Evolutionary conservation across 495 filamentous ascomycete species (phyloP).

Genomic region (Thermochaetoides thermophila): DNA sequence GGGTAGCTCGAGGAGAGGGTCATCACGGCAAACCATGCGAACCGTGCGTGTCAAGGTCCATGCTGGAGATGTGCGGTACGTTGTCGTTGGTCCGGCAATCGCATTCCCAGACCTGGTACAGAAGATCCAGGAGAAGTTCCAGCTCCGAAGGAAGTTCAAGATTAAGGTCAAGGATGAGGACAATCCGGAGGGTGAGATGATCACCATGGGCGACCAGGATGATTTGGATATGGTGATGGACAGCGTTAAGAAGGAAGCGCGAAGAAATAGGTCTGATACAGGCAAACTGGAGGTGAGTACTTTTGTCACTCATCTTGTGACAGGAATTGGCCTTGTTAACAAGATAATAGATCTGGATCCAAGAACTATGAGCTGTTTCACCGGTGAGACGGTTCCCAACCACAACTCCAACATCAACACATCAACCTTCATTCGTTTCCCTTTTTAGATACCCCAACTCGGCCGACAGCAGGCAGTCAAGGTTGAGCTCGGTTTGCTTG

Average conservation of each 20-base stretch:
- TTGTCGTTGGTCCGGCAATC: conserved; percentile 65
- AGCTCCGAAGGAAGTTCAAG: conserved; percentile 52
- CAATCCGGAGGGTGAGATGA: conserved; percentile 65
- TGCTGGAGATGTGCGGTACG: conserved; percentile 80
- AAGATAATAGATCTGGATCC: conserved; percentile 47
- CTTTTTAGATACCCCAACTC: conserved; percentile 6
- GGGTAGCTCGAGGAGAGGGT: conserved; percentile 23
- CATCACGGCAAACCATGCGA: conserved; percentile 32
- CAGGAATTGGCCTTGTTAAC: conserved; percentile 1
- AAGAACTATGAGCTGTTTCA: conserved; percentile 31
- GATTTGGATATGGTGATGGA: conserved; percentile 78
- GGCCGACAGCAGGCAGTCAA: background rate
- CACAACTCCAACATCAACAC: too few relatives aligned
- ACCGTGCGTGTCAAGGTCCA: conserved; percentile 86
- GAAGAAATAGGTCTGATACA: conserved; percentile 62
- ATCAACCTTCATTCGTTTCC: too few relatives aligned
- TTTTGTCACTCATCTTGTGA: background rate
- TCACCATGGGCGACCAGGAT: conserved; percentile 92
- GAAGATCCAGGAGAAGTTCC: conserved; percentile 73
- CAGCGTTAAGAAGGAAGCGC: conserved; percentile 49
- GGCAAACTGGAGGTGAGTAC: conserved; percentile 87
- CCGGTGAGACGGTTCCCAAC: background rate
- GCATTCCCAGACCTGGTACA: conserved; percentile 61
- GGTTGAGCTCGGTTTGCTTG: too few relatives aligned
- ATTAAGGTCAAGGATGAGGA: conserved; percentile 79